Conservation (phyloP, 805 yeast species). For the Lipomyces japonicus region DNA sequence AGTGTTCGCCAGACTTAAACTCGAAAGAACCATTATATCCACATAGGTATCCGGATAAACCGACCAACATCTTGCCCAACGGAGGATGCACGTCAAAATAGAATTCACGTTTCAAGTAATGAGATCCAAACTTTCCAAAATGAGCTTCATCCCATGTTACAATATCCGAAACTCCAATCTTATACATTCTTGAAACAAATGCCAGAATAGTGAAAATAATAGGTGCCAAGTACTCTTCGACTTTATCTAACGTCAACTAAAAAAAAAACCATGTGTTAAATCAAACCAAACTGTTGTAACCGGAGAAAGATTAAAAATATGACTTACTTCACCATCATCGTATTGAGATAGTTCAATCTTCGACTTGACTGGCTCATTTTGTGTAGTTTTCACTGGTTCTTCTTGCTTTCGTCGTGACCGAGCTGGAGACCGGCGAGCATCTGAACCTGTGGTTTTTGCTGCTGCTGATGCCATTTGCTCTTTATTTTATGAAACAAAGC, state of each 20-base stretch:
- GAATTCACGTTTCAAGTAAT: conserved; percentile 81
- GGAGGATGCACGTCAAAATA: conserved; percentile 99
- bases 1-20: conserved; percentile 75
- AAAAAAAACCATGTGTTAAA: background rate
- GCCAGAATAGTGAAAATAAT: conserved; percentile 60
- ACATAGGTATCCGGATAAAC: conserved; percentile 78
- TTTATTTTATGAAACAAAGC: too few relatives aligned
- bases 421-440: background rate
- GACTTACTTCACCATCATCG: background rate
- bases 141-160: conserved; percentile 98
- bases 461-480: too few relatives aligned
- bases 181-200: conserved; percentile 53
- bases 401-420: background rate
- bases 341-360: too few relatives aligned
- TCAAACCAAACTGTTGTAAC: background rate
- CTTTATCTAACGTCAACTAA: conserved; percentile 8
- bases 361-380: background rate
- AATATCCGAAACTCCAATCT: conserved; percentile 60
- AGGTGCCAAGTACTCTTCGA: conserved; percentile 20
- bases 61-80: conserved; percentile 88
- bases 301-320: background rate
- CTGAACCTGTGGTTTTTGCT: conserved; percentile 1
- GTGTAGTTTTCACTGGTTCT: background rate
- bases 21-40: conserved; percentile 86
- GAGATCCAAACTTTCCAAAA: conserved; percentile 94